These are phyloP conservation scores for Camptophora hylomeconis DNA, from an alignment of 2,329 filamentous ascomycete species.

Conservation along the genomic window DNA sequence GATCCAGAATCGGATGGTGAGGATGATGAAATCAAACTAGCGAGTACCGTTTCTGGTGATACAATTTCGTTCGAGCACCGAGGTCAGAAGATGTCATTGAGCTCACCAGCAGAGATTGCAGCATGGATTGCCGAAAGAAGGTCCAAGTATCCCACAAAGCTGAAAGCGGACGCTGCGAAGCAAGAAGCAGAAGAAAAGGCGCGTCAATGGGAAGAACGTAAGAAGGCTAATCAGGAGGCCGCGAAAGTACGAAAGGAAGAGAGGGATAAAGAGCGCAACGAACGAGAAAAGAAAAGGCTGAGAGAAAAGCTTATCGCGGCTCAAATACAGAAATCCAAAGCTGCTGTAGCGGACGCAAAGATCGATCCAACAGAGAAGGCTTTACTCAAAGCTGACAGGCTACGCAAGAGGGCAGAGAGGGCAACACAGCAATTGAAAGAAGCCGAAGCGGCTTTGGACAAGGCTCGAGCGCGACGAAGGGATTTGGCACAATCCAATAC, in stretches of 20 bases:
- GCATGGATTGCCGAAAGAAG: conserved; percentile 72
- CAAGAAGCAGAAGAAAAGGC: conserved; percentile 41
- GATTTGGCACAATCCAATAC: too few relatives aligned
- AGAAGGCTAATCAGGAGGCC: conserved; percentile 26
- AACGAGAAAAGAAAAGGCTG: conserved; percentile 8
- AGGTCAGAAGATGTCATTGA: conserved; percentile 40
- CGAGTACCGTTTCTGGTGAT: conserved; percentile 18
- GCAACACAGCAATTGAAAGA: conserved; percentile 3
- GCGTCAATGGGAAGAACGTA: conserved; percentile 52
- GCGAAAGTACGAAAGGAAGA: conserved; percentile 30
- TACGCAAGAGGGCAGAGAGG: conserved; percentile 6
- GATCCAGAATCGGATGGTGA: conserved; percentile 34
- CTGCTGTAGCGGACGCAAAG: conserved; percentile 1
- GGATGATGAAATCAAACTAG: conserved; percentile 27
- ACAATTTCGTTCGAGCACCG: conserved; percentile 41
- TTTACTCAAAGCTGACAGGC: conserved; percentile 6
- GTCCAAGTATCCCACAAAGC: conserved; percentile 67
- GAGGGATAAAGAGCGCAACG: conserved; percentile 18
- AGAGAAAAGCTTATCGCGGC: conserved; percentile 5
- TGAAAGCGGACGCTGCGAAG: conserved; percentile 39
- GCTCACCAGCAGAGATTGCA: conserved; percentile 53
- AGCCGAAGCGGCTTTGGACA: conserved; percentile 1
- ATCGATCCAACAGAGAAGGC: neutral
- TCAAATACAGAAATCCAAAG: conserved; percentile 6
- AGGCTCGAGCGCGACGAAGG: too few relatives aligned